Evolutionary conservation across 1,284 basidiomycete genomes (phyloP), one percentile per base, ranked within the genome.

Genomic region (Papiliotrema terrestris): DNA sequence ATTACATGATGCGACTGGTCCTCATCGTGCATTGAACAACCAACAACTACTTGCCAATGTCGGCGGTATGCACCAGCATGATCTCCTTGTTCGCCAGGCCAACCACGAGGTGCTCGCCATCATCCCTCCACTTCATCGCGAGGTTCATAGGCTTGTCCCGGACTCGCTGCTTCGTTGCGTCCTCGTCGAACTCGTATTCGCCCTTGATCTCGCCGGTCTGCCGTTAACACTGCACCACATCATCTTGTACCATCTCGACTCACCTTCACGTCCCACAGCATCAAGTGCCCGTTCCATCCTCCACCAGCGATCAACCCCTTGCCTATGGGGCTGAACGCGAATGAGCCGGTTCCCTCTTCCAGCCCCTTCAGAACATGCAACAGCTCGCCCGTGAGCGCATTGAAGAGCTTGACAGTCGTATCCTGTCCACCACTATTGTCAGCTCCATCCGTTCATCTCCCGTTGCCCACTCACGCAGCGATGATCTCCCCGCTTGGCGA

Each of bases 251-350:
- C n/a, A n/a, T n/a, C n/a, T n/a, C n/a, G n/a, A 67, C 71, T 54
- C 50, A 73, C 71, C 39, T 65, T 61, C 2, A 74, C 58, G 50
- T 74, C 68, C 71, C 71, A 75, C 1, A 75, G 56, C 2, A 63
- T 39, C 1, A 71, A 43, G 35, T 65, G 60, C 1, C 69, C 72
- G 49, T 71, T 58, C 72, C 72, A 74, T 15, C 69, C 69, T 3
- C 72, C 73, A 1, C 58, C 72, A 2, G 73, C 73, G 8, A 75
- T 49, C 13, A 62, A 49, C 3, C 69, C 70, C 3, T 59, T 20
- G 1, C 42, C 45, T 1, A 51, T n/a, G 0, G 72, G 70, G 0
- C 67, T 67, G 49, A 75, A 75, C 0, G 71, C 63, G 9, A 75
- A 58, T 0, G 65, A 68, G 0, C 69, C 66, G 0, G 69, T 73